Evolutionary conservation across 176 grass and related monocot genomes (phyloP), one percentile per base, ranked within the genome.

Genomic region (Zizania latifolia): DNA sequence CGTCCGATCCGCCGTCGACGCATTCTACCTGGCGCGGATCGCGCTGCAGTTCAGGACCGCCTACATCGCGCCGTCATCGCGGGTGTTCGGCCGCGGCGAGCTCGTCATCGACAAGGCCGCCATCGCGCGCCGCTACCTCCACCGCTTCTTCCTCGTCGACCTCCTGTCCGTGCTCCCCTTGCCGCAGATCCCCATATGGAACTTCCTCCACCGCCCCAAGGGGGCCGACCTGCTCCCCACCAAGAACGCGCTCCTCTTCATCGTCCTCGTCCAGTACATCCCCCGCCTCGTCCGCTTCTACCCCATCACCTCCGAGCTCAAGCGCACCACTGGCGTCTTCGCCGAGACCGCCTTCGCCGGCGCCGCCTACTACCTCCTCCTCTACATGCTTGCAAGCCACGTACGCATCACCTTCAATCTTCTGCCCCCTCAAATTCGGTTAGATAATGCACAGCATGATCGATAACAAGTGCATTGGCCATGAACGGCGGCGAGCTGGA

Each of bases 61-160:
- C 0, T 97, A 85, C 77, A 97, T 97, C 74, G 90, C 90, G 8
- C 94, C 94, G 1, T 97, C 94, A 5, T 97, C 94, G 17, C 70
- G 90, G 32, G 94, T 93, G 48, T 97, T 97, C 71, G 94, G 94
- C 2, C 84, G 94, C 73, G 94, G 94, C 10, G 94, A 97, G 76
- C 90, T 97, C 1, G 91, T 97, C 2, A 85, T 93, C 36, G 81
- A 93, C 70, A 51, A 81, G 7, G 10, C 19, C 4, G 73, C 86
- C 46, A 97, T 97, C 40, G 94, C 86, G 9, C 44, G 71, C 0
- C 90, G 91, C 0, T 97, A 97, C 69, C 53, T 97, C 4, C 56
- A 57, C 1, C 66, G 91, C 0, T 91, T 91, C 78, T 97, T 97
- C 68, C 68, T 59, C 44, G 58, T 93, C 3, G 94, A 97, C 83